Conservation (phyloP, 2,329 filamentous ascomycete species). For the Rhynchosporium graminicola region DNA sequence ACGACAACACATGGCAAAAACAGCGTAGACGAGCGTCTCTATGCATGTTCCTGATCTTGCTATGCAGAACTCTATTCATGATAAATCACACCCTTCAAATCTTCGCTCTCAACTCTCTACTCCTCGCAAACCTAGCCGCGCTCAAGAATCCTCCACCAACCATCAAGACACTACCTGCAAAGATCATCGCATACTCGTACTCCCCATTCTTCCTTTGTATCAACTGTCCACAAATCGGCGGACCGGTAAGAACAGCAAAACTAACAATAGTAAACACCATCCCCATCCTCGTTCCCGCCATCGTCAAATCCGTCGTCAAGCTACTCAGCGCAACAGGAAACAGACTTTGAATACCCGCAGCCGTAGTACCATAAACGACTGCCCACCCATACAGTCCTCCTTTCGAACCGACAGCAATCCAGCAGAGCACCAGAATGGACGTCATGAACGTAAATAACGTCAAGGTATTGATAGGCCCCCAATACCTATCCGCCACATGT, state of each 20-base stretch:
- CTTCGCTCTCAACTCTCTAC: slow-evolving; percentile 38
- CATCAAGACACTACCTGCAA: slow-evolving; percentile 48
- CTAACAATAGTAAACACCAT: slow-evolving; percentile 55
- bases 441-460: slow-evolving; percentile 46
- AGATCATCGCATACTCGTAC: slow-evolving; percentile 54
- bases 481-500: slow-evolving; percentile 49
- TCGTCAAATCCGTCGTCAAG: slow-evolving; percentile 53
- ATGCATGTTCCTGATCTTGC: background rate
- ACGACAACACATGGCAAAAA: background rate
- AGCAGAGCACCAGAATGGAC: slow-evolving; percentile 46
- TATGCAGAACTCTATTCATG: background rate
- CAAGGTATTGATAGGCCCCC: slow-evolving; percentile 55
- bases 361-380: slow-evolving; percentile 52
- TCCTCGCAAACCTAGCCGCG: slow-evolving; percentile 44
- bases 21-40: background rate
- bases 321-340: slow-evolving; percentile 54
- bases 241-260: slow-evolving; percentile 55
- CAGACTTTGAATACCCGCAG: slow-evolving; percentile 52
- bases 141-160: slow-evolving; percentile 47
- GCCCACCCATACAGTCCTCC: slow-evolving; percentile 52
- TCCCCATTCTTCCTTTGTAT: slow-evolving; percentile 47
- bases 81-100: slow-evolving; percentile 25
- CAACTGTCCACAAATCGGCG: slow-evolving; percentile 55
- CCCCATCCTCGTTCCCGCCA: slow-evolving; percentile 57
- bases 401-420: slow-evolving; percentile 49